These are phyloP conservation scores for Pontederia paniculata DNA, from an alignment of 176 grass and related monocot species.

Conservation along the genomic window DNA sequence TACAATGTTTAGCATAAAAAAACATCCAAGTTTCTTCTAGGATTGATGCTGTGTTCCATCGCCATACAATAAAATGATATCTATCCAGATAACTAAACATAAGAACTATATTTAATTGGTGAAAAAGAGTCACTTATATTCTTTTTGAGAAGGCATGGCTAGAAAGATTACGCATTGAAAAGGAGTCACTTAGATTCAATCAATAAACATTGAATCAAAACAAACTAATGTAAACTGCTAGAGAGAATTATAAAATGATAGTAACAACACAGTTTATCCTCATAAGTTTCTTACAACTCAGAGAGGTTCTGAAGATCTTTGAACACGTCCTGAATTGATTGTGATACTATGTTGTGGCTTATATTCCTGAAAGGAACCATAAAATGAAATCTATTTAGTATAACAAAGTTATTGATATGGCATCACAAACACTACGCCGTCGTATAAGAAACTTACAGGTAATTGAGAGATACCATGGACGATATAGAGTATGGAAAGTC, in stretches of 20 bases:
- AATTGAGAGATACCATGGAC: slow-evolving; percentile 54
- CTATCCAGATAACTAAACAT: too few species aligned
- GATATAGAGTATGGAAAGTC: slow-evolving; percentile 89
- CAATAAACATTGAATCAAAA: neutral
- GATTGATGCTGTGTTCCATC: too few species aligned
- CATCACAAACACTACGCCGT: slow-evolving; percentile 1
- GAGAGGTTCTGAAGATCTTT: slow-evolving; percentile 52
- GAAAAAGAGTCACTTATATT: too few species aligned
- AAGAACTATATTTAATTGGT: too few species aligned
- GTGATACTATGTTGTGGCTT: slow-evolving; percentile 62
- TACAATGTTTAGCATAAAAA: too few species aligned
- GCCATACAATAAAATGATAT: too few species aligned
- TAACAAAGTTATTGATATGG: neutral
- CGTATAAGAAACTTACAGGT: slow-evolving; percentile 52
- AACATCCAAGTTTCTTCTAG: too few species aligned
- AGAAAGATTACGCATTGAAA: neutral
- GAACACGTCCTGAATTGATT: slow-evolving; percentile 67
- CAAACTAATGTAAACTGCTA: neutral
- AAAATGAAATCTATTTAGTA: slow-evolving; percentile 13
- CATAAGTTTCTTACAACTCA: slow-evolving; percentile 53
- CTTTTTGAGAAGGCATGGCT: too few species aligned
- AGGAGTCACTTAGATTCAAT: neutral
- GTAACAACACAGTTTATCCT: slow-evolving; percentile 13
- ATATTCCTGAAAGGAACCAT: slow-evolving; percentile 59
- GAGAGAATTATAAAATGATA: neutral